phyloP scores from a whole-genome alignment of 148 eudicot genomes.

The Cornus kousa region DNA sequence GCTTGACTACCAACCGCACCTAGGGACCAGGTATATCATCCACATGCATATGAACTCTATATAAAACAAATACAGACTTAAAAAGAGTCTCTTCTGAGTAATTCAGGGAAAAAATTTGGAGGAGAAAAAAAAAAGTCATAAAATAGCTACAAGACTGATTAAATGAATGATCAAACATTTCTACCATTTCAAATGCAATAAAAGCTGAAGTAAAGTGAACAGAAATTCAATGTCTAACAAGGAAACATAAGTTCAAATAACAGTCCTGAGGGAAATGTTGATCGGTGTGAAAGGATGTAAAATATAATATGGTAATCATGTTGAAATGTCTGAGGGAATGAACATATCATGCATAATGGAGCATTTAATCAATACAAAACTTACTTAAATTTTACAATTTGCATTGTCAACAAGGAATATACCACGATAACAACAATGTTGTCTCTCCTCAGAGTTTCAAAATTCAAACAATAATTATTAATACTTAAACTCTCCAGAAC shows the following conservation, averaged over 20 bases:
- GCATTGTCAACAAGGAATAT: background rate
- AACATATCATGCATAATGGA: background rate
- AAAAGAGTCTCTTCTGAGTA: too few species aligned
- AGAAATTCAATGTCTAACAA: too few species aligned
- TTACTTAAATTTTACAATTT: background rate
- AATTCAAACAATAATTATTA: background rate
- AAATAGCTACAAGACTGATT: too few species aligned
- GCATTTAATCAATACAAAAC: background rate
- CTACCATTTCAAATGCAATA: too few species aligned
- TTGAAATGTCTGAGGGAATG: background rate
- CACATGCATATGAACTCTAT: background rate
- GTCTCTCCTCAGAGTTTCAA: background rate
- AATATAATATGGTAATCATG: too few species aligned
- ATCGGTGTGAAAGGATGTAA: too few species aligned
- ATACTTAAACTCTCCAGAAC: background rate
- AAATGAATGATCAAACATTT: too few species aligned
- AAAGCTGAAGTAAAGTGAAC: too few species aligned
- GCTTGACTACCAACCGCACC: conserved; percentile 46
- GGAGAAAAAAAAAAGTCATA: too few species aligned
- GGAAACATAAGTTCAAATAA: too few species aligned
- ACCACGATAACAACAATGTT: background rate
- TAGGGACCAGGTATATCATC: conserved; percentile 14
- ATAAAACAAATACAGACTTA: background rate
- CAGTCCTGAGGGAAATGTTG: too few species aligned
- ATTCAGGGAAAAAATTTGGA: too few species aligned